phyloP scores from a whole-genome alignment of 176 grass and related monocot species.

The Aegilops bicornis region DNA sequence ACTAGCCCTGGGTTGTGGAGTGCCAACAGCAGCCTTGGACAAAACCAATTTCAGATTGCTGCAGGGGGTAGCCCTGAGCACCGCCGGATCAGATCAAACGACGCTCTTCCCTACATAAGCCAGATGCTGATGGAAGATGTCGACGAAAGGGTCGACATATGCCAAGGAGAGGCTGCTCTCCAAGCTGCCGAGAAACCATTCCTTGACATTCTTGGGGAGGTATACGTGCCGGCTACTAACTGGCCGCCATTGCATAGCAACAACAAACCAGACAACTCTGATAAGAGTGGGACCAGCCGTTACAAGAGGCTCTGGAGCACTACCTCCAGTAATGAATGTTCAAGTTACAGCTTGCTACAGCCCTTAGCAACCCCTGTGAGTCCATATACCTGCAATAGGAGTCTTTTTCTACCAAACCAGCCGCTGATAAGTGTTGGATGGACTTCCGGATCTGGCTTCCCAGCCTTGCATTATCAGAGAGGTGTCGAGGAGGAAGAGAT shows the following conservation, averaged over 20 bases:
- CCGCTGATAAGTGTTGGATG: not conserved
- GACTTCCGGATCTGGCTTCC: not conserved
- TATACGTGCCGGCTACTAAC: conserved; percentile 5
- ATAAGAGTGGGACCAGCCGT: not conserved
- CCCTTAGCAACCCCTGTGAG: not conserved
- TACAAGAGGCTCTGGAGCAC: not conserved
- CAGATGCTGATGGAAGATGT: conserved; percentile 41
- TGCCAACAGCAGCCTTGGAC: not conserved
- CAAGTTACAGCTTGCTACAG: not conserved
- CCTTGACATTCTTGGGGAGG: conserved; percentile 36
- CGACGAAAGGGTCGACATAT: conserved; percentile 8
- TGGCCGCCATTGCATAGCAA: not conserved
- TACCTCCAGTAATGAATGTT: not conserved
- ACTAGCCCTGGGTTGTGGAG: not conserved
- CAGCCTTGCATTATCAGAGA: conserved; percentile 13
- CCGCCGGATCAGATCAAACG: conserved; percentile 16
- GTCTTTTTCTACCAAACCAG: not conserved
- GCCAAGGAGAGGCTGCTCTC: conserved; percentile 28
- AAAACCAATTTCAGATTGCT: not conserved
- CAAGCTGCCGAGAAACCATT: conserved; percentile 44
- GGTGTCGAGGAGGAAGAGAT: conserved; percentile 48
- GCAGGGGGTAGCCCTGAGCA: conserved; percentile 1
- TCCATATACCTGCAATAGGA: not conserved
- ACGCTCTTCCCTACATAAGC: conserved; percentile 35
- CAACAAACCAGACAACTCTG: not conserved